These are phyloP conservation scores for Stereocaulon alpinum DNA, from an alignment of 495 filamentous ascomycete genomes.

Conservation along the genomic window DNA sequence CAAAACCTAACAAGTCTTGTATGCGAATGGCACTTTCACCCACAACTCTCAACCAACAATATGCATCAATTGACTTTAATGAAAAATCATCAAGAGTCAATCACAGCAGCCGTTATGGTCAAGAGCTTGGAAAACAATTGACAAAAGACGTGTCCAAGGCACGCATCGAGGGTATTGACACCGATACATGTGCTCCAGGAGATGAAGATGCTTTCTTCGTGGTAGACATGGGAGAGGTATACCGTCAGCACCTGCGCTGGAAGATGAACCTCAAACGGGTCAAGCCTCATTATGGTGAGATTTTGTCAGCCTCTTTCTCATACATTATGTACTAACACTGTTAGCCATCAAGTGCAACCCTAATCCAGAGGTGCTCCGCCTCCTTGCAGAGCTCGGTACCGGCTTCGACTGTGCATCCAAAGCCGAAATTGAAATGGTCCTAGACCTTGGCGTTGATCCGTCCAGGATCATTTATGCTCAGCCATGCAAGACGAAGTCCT, in stretches of 20 bases:
- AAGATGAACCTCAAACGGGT: constrained; percentile 87
- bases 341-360: constrained; percentile 97
- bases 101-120: constrained; percentile 36
- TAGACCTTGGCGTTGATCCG: constrained; percentile 75
- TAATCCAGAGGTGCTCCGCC: constrained; percentile 76
- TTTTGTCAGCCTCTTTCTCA: not conserved
- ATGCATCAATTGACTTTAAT: constrained; percentile 31
- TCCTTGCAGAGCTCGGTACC: constrained; percentile 77
- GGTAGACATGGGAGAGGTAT: constrained; percentile 94
- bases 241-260: constrained; percentile 97
- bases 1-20: constrained; percentile 19
- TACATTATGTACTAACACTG: constrained; percentile 7
- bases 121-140: constrained; percentile 44
- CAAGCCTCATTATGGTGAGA: constrained; percentile 91
- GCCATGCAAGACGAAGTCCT: constrained; percentile 98
- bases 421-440: constrained; percentile 84
- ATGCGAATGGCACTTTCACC: constrained; percentile 69
- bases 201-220: constrained; percentile 98
- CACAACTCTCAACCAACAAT: constrained; percentile 42
- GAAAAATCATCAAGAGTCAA: constrained; percentile 27
- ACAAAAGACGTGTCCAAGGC: constrained; percentile 72
- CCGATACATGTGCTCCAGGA: constrained; percentile 73
- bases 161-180: constrained; percentile 71
- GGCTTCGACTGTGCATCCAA: constrained; percentile 99
- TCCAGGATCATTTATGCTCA: constrained; percentile 97